These are phyloP conservation scores for Meira miltonrushii DNA, from an alignment of 1,284 basidiomycete species.

Conservation along the genomic window DNA sequence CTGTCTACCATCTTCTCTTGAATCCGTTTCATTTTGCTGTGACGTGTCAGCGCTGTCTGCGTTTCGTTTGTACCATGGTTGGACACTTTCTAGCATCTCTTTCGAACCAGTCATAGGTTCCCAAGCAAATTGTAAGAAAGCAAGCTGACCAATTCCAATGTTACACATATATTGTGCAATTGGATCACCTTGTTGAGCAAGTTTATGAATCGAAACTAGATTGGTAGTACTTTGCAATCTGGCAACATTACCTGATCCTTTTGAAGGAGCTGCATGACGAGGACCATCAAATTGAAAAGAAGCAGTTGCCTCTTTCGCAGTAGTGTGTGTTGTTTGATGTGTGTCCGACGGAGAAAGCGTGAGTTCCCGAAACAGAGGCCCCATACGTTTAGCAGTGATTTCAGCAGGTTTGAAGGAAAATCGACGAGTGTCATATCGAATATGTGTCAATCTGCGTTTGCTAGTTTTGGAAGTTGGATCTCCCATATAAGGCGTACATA, in stretches of 20 bases:
- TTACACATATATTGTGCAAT: not conserved
- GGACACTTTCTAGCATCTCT: not conserved
- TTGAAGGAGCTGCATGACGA: slow-evolving; percentile 3
- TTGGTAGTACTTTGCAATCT: not conserved
- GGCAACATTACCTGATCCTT: not conserved
- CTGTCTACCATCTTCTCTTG: not conserved
- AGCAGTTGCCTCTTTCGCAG: not conserved
- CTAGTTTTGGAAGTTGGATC: no score
- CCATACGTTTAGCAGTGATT: not conserved
- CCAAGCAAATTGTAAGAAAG: slow-evolving; percentile 7
- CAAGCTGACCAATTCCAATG: not conserved
- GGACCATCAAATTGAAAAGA: not conserved
- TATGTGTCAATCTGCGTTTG: not conserved
- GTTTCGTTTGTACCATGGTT: not conserved
- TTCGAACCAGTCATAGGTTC: not conserved
- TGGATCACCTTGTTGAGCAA: not conserved
- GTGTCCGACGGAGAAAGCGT: not conserved
- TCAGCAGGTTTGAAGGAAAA: slow-evolving; percentile 10
- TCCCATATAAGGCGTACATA: no score
- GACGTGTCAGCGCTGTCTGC: not conserved
- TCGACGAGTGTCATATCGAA: slow-evolving; percentile 7
- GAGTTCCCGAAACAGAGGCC: slow-evolving; percentile 4
- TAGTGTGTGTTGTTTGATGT: no score
- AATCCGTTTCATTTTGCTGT: not conserved
- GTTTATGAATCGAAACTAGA: not conserved